Conservation (phyloP, 2,329 filamentous ascomycete genomes). For the Bipolaris cookei region DNA sequence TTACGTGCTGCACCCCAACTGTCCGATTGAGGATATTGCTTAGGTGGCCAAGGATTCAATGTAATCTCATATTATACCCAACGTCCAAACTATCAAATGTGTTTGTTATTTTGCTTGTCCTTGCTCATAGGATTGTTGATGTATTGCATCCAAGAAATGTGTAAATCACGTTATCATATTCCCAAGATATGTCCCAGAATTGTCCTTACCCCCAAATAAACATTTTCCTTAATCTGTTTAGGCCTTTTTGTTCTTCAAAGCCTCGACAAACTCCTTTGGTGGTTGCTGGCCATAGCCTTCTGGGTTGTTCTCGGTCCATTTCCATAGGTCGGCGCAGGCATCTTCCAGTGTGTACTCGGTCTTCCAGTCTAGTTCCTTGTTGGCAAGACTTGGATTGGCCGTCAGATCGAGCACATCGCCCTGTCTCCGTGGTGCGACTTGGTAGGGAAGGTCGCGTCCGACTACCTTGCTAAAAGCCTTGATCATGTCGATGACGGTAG, state of each 20-base stretch:
- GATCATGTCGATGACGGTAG: conserved; percentile 97
- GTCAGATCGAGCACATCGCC: conserved; percentile 96
- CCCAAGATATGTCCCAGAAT: not conserved
- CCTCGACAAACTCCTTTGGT: conserved; percentile 78
- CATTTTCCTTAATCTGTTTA: not conserved
- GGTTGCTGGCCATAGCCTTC: conserved; percentile 91
- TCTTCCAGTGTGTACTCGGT: conserved; percentile 89
- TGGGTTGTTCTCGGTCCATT: conserved; percentile 96
- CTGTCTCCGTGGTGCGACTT: conserved; percentile 79
- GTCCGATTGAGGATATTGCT: conserved; percentile 70
- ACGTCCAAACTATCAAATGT: not conserved
- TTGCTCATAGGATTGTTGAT: not conserved
- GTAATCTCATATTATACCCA: not conserved
- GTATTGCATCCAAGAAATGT: conserved; percentile 1
- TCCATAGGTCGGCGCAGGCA: conserved; percentile 93
- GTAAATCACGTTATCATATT: not conserved
- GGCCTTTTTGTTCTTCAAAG: conserved; percentile 46
- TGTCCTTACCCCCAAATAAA: not conserved
- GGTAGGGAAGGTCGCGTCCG: conserved; percentile 82
- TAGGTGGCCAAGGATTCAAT: conserved; percentile 1
- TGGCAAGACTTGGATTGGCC: conserved; percentile 85
- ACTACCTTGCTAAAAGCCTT: conserved; percentile 89
- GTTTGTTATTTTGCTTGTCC: not conserved
- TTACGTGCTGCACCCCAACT: conserved; percentile 95
- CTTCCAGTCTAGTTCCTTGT: conserved; percentile 90